Percentiles rank a stretch among this genome's conserved stretches.
Conservation (phyloP, 129 eudicot species). For the Pulicaria dysenterica region DNA sequence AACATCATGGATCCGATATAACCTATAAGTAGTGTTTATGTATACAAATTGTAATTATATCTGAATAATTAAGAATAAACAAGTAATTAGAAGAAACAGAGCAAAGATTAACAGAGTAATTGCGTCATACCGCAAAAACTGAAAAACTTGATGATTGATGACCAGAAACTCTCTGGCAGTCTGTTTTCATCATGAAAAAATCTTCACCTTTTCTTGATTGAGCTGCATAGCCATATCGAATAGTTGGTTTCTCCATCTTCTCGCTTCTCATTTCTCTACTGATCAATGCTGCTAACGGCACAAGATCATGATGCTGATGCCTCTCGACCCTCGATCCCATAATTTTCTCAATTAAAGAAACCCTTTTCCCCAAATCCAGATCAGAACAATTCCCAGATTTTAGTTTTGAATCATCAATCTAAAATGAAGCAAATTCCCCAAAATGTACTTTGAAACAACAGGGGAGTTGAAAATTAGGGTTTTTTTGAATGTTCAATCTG, state of each 20-base stretch:
- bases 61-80: background rate
- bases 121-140: conserved; percentile 69
- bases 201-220: conserved; percentile 95
- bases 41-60: background rate
- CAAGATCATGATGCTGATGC: conserved; percentile 60
- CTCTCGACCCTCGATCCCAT: conserved; percentile 83
- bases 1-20: background rate
- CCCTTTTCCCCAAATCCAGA: conserved; percentile 28
- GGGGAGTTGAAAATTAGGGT: conserved; percentile 8
- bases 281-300: conserved; percentile 82
- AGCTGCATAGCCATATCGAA: conserved; percentile 73
- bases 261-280: conserved; percentile 79
- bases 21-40: background rate
- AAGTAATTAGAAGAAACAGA: background rate
- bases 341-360: conserved; percentile 2
- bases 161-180: conserved; percentile 71
- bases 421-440: conserved; percentile 23
- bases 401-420: conserved; percentile 16
- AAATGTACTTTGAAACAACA: conserved; percentile 11
- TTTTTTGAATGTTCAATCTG: conserved; percentile 24
- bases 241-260: conserved; percentile 85
- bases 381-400: conserved; percentile 21
- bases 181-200: conserved; percentile 69
- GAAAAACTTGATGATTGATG: conserved; percentile 73
- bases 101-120: too few species aligned